phyloP scores from a whole-genome alignment of 108 stramenopile species.

The Nitzschia palea region DNA sequence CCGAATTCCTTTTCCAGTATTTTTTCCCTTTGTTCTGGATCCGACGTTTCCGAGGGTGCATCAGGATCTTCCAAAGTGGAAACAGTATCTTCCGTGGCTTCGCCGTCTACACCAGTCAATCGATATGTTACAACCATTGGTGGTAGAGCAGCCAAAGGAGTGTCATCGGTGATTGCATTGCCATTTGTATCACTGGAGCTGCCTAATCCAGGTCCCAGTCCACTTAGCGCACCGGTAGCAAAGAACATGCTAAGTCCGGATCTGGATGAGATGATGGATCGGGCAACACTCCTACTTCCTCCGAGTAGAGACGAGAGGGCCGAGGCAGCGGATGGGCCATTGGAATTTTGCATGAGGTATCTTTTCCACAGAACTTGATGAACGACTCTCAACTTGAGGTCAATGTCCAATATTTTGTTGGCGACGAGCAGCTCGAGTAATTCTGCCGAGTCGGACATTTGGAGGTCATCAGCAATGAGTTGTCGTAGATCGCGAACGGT shows the following conservation, averaged over 20 bases:
- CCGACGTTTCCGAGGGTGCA: constrained; percentile 40
- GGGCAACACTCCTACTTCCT: constrained; percentile 34
- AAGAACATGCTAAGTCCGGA: constrained; percentile 75
- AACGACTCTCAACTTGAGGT: constrained; percentile 73
- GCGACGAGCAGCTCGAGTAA: constrained; percentile 76
- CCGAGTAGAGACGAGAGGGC: constrained; percentile 50
- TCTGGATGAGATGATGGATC: constrained; percentile 42
- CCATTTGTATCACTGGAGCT: background rate
- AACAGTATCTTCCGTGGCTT: constrained; percentile 87
- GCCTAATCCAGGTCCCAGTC: background rate
- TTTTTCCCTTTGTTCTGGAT: constrained; percentile 46
- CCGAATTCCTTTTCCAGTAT: constrained; percentile 80
- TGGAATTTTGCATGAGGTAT: constrained; percentile 47
- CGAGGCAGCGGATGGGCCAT: background rate
- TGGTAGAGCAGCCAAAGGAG: constrained; percentile 52
- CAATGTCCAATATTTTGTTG: constrained; percentile 79
- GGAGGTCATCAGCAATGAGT: constrained; percentile 78
- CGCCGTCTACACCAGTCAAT: constrained; percentile 85
- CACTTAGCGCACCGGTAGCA: constrained; percentile 27
- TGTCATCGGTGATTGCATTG: constrained; percentile 37
- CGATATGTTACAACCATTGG: constrained; percentile 81
- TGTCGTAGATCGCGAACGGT: constrained; percentile 70
- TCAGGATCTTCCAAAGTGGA: constrained; percentile 73
- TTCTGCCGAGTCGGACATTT: constrained; percentile 84
- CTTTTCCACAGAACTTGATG: constrained; percentile 77